A percentile compares a stretch with the other conserved stretches of the same genome.
Evolutionary conservation across 805 yeast species (phyloP).

Genomic region (Kluyveromyces aestuarii): DNA sequence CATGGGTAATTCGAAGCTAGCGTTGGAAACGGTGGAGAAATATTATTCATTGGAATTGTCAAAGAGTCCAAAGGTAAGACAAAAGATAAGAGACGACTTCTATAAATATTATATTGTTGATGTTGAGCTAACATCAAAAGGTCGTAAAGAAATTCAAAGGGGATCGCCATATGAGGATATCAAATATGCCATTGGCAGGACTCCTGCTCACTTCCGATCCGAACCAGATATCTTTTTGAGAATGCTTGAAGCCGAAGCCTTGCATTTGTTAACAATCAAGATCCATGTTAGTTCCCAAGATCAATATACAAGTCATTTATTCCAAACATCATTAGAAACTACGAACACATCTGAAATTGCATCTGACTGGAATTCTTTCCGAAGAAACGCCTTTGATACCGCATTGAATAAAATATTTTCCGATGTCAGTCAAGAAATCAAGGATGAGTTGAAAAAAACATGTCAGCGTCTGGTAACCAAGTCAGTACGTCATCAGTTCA

Average conservation of each 20-base stretch:
- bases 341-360: slow-evolving; percentile 74
- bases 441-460: slow-evolving; percentile 69
- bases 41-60: slow-evolving; percentile 72
- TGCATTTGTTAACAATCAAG: slow-evolving; percentile 61
- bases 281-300: slow-evolving; percentile 38
- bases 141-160: slow-evolving; percentile 64
- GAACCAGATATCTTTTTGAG: slow-evolving; percentile 78
- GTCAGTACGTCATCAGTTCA: slow-evolving; percentile 61
- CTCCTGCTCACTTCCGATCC: slow-evolving; percentile 61
- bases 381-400: slow-evolving; percentile 55
- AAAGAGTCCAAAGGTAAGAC: slow-evolving; percentile 73
- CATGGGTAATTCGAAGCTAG: slow-evolving; percentile 45
- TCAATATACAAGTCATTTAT: slow-evolving; percentile 36
- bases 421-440: slow-evolving; percentile 62
- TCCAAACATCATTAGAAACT: slow-evolving; percentile 50
- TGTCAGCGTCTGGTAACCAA: slow-evolving; percentile 64
- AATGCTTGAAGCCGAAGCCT: slow-evolving; percentile 85
- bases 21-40: slow-evolving; percentile 63
- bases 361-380: slow-evolving; percentile 69
- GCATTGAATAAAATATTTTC: slow-evolving; percentile 64
- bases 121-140: slow-evolving; percentile 76
- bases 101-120: slow-evolving; percentile 58
- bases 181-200: slow-evolving; percentile 80
- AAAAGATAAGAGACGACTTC: slow-evolving; percentile 54
- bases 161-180: slow-evolving; percentile 80